Percentiles rank a stretch among this genome's conserved stretches.
Evolutionary conservation across 345 rosid species (phyloP).

Genomic region (Physaria fendleri): DNA sequence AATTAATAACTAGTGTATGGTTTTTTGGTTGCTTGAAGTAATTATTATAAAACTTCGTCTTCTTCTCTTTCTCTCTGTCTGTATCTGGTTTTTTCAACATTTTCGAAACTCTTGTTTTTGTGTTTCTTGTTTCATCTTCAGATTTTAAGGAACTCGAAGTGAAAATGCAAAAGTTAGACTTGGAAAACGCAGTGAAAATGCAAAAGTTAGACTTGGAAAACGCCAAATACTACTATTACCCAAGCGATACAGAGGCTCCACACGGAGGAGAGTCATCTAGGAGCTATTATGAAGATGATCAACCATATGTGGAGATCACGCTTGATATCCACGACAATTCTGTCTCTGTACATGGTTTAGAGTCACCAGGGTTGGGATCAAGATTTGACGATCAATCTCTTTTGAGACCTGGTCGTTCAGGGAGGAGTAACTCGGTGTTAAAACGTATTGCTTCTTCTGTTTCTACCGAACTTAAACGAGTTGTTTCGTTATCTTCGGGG

Average conservation of each 20-base stretch:
- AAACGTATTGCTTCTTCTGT: constrained; percentile 46
- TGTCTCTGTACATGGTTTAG: constrained; percentile 69
- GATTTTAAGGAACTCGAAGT: neutral
- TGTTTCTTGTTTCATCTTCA: neutral
- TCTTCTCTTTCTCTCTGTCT: too few species aligned
- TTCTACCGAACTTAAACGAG: constrained; percentile 48
- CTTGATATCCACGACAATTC: constrained; percentile 65
- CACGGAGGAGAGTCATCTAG: constrained; percentile 17
- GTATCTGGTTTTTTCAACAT: neutral
- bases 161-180: constrained; percentile 24
- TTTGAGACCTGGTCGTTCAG: constrained; percentile 48
- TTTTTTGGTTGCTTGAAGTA: constrained; percentile 11
- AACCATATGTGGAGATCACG: constrained; percentile 69
- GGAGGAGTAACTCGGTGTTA: constrained; percentile 23
- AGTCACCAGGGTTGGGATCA: constrained; percentile 36
- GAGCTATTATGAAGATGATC: constrained; percentile 12
- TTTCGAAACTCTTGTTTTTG: neutral
- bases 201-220: constrained; percentile 24
- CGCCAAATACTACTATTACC: constrained; percentile 7
- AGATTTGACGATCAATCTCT: constrained; percentile 50
- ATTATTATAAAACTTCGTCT: neutral
- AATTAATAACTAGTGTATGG: constrained; percentile 5
- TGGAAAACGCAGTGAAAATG: constrained; percentile 26
- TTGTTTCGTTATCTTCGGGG: constrained; percentile 27
- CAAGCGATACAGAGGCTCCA: constrained; percentile 8